phyloP scores from a whole-genome alignment of 139 green algal genomes.

The Chlamydomonas urium region DNA sequence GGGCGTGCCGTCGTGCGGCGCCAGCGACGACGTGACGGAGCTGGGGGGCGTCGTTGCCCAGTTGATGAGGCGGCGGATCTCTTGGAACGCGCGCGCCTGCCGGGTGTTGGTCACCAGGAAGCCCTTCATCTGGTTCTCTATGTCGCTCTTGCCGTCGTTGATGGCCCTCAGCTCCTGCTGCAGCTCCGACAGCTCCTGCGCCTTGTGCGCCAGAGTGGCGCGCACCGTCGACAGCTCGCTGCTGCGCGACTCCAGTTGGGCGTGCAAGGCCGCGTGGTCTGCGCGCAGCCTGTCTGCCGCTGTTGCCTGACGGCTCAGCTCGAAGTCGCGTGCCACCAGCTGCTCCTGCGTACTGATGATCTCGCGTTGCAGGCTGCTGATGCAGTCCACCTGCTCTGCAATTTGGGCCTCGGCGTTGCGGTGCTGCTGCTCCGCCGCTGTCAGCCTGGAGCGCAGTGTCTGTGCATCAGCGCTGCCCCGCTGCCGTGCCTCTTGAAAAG shows the following conservation, averaged over 20 bases:
- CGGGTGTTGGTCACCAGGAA: constrained; percentile 23
- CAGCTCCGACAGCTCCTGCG: background rate
- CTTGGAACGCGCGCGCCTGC: constrained; percentile 18
- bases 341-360: background rate
- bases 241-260: background rate
- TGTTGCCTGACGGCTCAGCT: background rate
- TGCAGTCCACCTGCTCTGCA: too few relatives aligned
- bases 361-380: too few relatives aligned
- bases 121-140: constrained; percentile 11
- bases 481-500: too few relatives aligned
- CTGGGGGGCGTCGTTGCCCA: constrained; percentile 26
- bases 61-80: constrained; percentile 30
- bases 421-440: too few relatives aligned
- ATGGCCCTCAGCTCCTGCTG: background rate
- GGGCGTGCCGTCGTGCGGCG: too few relatives aligned
- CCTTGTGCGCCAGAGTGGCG: background rate
- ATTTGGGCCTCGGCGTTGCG: too few relatives aligned
- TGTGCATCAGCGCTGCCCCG: too few relatives aligned
- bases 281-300: background rate
- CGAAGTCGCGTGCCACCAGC: background rate
- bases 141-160: background rate
- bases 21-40: constrained; percentile 14
- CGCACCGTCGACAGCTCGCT: background rate
- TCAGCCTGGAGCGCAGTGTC: too few relatives aligned
- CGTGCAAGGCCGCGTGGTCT: background rate